Conservation (phyloP, 805 yeast species). For the Metahyphopichia silvanorum region DNA sequence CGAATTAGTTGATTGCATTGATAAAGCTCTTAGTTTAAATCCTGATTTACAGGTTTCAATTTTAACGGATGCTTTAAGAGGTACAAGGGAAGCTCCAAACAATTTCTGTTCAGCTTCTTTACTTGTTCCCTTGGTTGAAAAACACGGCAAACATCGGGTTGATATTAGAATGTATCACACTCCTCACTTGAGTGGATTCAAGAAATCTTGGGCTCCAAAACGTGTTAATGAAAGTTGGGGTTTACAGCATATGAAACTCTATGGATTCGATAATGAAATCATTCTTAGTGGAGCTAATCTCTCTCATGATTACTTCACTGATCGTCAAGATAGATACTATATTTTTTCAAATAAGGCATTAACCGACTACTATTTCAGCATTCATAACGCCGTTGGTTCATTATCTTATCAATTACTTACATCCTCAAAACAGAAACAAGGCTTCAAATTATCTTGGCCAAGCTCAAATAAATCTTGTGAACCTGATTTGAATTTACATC, state of each 20-base stretch:
- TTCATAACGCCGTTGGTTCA: constrained; percentile 65
- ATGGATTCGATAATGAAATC: constrained; percentile 90
- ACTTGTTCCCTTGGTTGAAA: constrained; percentile 60
- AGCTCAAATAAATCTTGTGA: constrained; percentile 59
- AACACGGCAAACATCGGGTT: constrained; percentile 64
- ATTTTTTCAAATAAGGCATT: constrained; percentile 56
- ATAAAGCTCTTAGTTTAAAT: constrained; percentile 56
- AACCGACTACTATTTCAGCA: constrained; percentile 68
- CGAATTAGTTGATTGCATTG: constrained; percentile 66
- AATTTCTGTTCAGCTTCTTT: constrained; percentile 69
- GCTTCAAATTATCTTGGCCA: constrained; percentile 74
- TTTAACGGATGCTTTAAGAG: constrained; percentile 83
- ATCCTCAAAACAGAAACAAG: constrained; percentile 40
- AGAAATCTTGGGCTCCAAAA: constrained; percentile 65
- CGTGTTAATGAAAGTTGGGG: constrained; percentile 91
- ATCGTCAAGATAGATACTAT: constrained; percentile 92
- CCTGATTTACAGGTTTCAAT: constrained; percentile 66
- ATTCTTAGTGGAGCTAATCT: constrained; percentile 89
- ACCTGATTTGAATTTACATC: constrained; percentile 53
- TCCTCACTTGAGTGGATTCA: constrained; percentile 73
- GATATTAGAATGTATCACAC: constrained; percentile 86
- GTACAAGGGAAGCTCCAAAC: constrained; percentile 88
- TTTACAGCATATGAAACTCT: constrained; percentile 94
- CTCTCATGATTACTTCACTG: constrained; percentile 87
- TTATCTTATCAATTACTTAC: constrained; percentile 63